These are phyloP conservation scores for Phoenix dactylifera DNA, from an alignment of 176 grass and related monocot genomes.

Conservation along the genomic window DNA sequence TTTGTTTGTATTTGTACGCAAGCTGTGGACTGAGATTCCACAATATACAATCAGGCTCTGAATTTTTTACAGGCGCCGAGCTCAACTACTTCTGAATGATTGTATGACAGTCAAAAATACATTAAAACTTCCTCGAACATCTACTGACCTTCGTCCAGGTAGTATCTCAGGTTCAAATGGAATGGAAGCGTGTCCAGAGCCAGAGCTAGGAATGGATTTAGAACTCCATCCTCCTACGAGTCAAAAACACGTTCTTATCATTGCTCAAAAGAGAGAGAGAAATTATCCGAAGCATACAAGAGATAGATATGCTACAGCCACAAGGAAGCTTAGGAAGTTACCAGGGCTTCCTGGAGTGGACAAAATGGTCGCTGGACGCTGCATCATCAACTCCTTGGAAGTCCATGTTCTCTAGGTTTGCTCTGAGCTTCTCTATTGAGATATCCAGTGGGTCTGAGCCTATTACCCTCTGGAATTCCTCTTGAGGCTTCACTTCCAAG, in stretches of 20 bases:
- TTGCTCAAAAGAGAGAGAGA: background rate
- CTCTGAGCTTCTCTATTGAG: conserved; percentile 52
- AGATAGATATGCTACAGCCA: background rate
- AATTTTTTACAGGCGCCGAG: too few relatives aligned
- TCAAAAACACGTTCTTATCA: conserved; percentile 13
- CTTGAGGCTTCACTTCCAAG: conserved; percentile 41
- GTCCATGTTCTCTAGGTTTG: conserved; percentile 26
- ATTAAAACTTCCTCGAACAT: background rate
- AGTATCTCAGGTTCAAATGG: conserved; percentile 49
- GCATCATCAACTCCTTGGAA: conserved; percentile 26
- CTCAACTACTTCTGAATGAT: too few relatives aligned
- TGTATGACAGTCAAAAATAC: too few relatives aligned
- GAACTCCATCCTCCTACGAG: conserved; percentile 39
- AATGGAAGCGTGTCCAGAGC: conserved; percentile 32
- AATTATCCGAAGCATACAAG: background rate
- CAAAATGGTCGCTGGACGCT: conserved; percentile 41
- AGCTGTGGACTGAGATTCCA: too few relatives aligned
- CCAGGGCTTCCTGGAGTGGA: conserved; percentile 65
- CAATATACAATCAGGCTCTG: too few relatives aligned
- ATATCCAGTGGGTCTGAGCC: conserved; percentile 30
- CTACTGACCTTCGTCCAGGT: conserved; percentile 38
- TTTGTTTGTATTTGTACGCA: too few relatives aligned
- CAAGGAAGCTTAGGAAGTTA: conserved; percentile 26
- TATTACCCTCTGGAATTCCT: conserved; percentile 34
- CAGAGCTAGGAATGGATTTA: conserved; percentile 66